Evolutionary conservation across 441 rosid genomes (phyloP).

Genomic region (Arabidopsis hybrid): DNA sequence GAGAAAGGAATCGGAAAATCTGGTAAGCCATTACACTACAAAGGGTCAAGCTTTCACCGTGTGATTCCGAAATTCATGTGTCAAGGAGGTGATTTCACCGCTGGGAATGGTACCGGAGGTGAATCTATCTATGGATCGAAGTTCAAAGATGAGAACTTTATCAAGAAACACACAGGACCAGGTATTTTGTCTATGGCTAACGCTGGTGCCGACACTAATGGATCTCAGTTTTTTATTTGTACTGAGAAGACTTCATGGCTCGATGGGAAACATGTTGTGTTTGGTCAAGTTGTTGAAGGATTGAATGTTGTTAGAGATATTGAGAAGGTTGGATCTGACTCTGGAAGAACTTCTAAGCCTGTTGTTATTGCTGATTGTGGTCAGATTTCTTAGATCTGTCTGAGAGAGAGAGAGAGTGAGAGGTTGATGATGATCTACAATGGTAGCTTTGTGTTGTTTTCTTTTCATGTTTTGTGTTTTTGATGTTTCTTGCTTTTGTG

Average conservation of each 20-base stretch:
- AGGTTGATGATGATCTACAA: not conserved
- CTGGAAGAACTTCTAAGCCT: constrained; percentile 60
- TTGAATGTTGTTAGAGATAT: constrained; percentile 60
- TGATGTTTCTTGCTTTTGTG: not conserved
- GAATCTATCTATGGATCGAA: constrained; percentile 81
- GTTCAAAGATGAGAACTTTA: constrained; percentile 84
- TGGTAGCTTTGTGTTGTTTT: constrained; percentile 39
- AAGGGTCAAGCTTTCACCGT: constrained; percentile 73
- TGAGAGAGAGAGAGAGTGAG: not conserved
- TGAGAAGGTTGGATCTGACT: constrained; percentile 73
- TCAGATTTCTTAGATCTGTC: constrained; percentile 53
- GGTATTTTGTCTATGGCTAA: constrained; percentile 93
- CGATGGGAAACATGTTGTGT: constrained; percentile 89
- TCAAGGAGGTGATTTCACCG: constrained; percentile 83
- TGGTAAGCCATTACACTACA: constrained; percentile 81
- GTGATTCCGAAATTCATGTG: constrained; percentile 84
- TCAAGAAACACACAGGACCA: constrained; percentile 74
- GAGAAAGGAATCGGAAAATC: constrained; percentile 67
- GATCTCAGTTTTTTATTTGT: constrained; percentile 86
- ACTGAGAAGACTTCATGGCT: constrained; percentile 75
- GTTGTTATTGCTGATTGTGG: constrained; percentile 79
- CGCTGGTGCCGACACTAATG: constrained; percentile 70
- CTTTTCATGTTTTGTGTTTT: not conserved
- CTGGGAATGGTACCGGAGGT: constrained; percentile 87
- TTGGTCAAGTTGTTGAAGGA: constrained; percentile 80